Percentiles rank a stretch among this genome's conserved stretches.
Evolutionary conservation across 2,329 filamentous ascomycete genomes (phyloP).

Genomic region (Purpureocillium takamizusanense): DNA sequence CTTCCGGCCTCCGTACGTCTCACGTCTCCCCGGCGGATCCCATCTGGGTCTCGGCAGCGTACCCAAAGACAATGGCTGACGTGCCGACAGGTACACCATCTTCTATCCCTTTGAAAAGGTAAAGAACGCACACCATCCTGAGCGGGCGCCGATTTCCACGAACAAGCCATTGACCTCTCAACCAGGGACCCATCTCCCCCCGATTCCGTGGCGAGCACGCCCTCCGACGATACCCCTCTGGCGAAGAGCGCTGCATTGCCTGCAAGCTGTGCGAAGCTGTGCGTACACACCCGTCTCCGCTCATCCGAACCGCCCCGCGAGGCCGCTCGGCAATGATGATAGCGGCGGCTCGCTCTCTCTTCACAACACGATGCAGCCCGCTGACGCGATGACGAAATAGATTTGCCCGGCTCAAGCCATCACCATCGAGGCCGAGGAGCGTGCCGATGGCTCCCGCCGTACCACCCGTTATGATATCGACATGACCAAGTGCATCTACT

Average conservation of each 20-base stretch:
- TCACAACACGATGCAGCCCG: no score
- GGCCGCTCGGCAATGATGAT: no score
- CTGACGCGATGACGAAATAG: slow-evolving; percentile 20
- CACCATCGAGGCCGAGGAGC: slow-evolving; percentile 98
- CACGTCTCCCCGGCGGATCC: not conserved
- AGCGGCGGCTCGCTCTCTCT: no score
- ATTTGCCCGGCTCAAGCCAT: slow-evolving; percentile 97
- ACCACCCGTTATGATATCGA: slow-evolving; percentile 98
- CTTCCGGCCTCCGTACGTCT: slow-evolving; percentile 90
- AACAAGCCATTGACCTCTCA: slow-evolving; percentile 10
- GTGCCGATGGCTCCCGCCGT: slow-evolving; percentile 86
- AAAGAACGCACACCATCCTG: slow-evolving; percentile 11
- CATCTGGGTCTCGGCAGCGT: no score
- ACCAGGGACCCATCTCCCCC: slow-evolving; percentile 84
- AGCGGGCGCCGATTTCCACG: no score
- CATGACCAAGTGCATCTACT: slow-evolving; percentile 99
- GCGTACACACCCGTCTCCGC: slow-evolving; percentile 11
- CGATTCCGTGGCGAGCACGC: slow-evolving; percentile 98
- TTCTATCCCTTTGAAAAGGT: slow-evolving; percentile 98
- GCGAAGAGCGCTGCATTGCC: slow-evolving; percentile 97
- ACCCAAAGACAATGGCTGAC: slow-evolving; percentile 2
- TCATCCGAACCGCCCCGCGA: not conserved
- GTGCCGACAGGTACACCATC: slow-evolving; percentile 72
- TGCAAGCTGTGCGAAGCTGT: slow-evolving; percentile 98
- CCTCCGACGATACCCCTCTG: slow-evolving; percentile 88